phyloP scores from a whole-genome alignment of 2,329 filamentous ascomycete genomes.

The Aspergillus uvarum region DNA sequence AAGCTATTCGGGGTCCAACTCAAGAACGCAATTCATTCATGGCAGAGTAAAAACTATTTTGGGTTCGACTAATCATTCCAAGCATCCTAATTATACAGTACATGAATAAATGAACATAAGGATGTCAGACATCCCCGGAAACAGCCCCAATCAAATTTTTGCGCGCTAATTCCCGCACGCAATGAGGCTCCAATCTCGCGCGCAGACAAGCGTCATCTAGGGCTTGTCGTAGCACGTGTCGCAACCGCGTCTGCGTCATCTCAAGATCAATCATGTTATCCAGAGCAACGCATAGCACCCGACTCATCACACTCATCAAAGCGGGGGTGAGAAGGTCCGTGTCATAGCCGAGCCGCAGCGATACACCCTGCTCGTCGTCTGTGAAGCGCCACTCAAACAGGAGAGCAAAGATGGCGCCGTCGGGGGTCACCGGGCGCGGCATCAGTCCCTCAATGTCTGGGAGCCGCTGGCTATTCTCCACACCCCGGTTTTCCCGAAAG shows the following conservation, averaged over 20 bases:
- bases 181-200: background rate
- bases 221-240: background rate
- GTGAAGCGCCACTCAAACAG: background rate
- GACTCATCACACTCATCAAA: background rate
- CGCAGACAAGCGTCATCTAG: background rate
- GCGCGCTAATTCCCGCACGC: background rate
- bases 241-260: background rate
- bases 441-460: background rate
- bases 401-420: background rate
- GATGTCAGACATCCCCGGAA: too few species aligned
- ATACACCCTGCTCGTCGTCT: background rate
- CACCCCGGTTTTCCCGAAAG: background rate
- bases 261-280: background rate
- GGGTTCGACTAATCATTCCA: too few species aligned
- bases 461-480: background rate
- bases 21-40: too few species aligned
- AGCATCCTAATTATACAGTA: too few species aligned
- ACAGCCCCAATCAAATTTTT: background rate
- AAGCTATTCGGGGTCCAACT: too few species aligned
- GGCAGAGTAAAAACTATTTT: too few species aligned
- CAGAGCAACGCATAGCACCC: background rate
- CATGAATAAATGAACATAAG: too few species aligned
- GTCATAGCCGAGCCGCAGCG: background rate
- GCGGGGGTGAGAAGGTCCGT: background rate
- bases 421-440: background rate